phyloP scores from a whole-genome alignment of 1,139 yeast species.

The Blastobotrys serpentis region DNA sequence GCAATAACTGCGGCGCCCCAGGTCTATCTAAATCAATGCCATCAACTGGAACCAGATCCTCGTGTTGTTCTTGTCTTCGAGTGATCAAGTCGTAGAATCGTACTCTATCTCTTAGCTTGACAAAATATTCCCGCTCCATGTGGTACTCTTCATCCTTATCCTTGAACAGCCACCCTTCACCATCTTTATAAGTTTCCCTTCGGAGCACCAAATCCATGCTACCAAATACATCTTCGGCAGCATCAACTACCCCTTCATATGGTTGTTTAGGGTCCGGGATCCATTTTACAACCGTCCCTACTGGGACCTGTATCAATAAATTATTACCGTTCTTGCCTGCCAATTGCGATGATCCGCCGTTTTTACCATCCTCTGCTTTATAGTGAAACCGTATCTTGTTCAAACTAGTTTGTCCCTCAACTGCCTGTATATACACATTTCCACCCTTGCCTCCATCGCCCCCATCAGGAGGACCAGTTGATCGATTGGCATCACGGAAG shows the following conservation, averaged over 20 bases:
- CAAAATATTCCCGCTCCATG: constrained; percentile 60
- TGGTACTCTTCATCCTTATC: constrained; percentile 69
- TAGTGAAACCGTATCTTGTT: constrained; percentile 68
- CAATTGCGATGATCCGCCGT: constrained; percentile 72
- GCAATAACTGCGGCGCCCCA: constrained; percentile 64
- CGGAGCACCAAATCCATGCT: constrained; percentile 45
- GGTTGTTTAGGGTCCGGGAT: constrained; percentile 64
- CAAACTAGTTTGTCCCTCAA: constrained; percentile 58
- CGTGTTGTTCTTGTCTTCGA: constrained; percentile 56
- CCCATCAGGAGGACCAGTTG: constrained; percentile 95
- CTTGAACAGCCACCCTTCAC: constrained; percentile 86
- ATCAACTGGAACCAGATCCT: constrained; percentile 70
- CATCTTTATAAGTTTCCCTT: constrained; percentile 59
- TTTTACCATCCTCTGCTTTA: constrained; percentile 66
- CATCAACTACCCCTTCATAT: constrained; percentile 18
- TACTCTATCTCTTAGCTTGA: constrained; percentile 60
- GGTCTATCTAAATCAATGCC: constrained; percentile 75
- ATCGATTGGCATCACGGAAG: constrained; percentile 76
- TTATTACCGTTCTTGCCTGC: constrained; percentile 85
- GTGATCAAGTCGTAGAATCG: constrained; percentile 59
- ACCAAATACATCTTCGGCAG: constrained; percentile 16
- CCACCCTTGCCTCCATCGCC: constrained; percentile 99
- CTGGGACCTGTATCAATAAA: constrained; percentile 78
- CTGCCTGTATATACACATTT: constrained; percentile 75
- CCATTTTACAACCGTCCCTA: constrained; percentile 87